These are phyloP conservation scores for Stereocaulon alpinum DNA, from an alignment of 495 filamentous ascomycete genomes.

Conservation along the genomic window DNA sequence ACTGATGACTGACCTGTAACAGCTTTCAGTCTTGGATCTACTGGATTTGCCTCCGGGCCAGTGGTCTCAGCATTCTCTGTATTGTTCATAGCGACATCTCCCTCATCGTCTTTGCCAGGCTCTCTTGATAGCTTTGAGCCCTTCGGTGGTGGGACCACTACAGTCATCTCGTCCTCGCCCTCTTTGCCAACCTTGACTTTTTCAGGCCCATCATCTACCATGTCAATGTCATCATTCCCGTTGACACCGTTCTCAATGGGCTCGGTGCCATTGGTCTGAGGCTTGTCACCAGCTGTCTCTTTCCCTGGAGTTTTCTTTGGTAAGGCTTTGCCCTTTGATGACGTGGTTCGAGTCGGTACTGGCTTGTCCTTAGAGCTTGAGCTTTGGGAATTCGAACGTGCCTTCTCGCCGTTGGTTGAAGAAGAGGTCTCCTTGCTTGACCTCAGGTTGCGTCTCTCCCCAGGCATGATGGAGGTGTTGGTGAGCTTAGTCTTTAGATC, in stretches of 20 bases:
- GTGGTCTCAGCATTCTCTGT: slow-evolving; percentile 44
- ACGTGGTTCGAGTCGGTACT: slow-evolving; percentile 28
- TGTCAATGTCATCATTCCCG: slow-evolving; percentile 68
- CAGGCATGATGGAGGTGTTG: slow-evolving; percentile 34
- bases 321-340: slow-evolving; percentile 40
- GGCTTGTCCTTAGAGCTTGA: slow-evolving; percentile 41
- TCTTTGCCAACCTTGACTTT: slow-evolving; percentile 50
- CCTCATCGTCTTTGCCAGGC: slow-evolving; percentile 51
- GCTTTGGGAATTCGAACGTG: slow-evolving; percentile 41
- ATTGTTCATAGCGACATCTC: slow-evolving; percentile 66
- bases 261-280: slow-evolving; percentile 60
- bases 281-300: slow-evolving; percentile 54
- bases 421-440: slow-evolving; percentile 48
- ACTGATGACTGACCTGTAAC: slow-evolving; percentile 39
- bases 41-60: slow-evolving; percentile 41
- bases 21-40: slow-evolving; percentile 54
- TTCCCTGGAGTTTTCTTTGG: slow-evolving; percentile 36
- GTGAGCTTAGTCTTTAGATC: slow-evolving; percentile 5
- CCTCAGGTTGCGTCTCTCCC: slow-evolving; percentile 46
- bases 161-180: slow-evolving; percentile 75
- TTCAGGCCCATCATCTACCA: slow-evolving; percentile 64
- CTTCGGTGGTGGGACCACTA: slow-evolving; percentile 74
- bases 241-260: slow-evolving; percentile 66
- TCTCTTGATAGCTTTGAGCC: slow-evolving; percentile 53
- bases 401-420: slow-evolving; percentile 48